A percentile compares a stretch with the other conserved stretches of the same genome.
These are phyloP conservation scores for Pseudotulostoma volvatum DNA, from an alignment of 495 filamentous ascomycete species.

Conservation along the genomic window DNA sequence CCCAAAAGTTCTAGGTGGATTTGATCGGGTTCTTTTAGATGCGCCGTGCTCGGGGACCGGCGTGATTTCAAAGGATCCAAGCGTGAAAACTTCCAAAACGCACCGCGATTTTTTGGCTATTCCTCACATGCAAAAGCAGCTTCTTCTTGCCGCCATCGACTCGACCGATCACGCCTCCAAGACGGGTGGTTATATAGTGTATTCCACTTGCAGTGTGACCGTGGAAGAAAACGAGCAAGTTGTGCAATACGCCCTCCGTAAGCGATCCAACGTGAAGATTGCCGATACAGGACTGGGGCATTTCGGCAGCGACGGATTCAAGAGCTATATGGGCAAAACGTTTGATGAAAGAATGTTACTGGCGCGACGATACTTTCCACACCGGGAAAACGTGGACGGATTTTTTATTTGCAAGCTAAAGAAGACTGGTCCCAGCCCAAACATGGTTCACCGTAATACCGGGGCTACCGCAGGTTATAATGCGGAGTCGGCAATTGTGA, in stretches of 20 bases:
- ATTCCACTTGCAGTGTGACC: slow-evolving; percentile 83
- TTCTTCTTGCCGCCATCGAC: slow-evolving; percentile 86
- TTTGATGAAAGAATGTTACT: slow-evolving; percentile 75
- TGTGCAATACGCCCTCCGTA: slow-evolving; percentile 78
- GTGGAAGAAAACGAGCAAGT: slow-evolving; percentile 90
- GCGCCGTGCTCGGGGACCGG: slow-evolving; percentile 70
- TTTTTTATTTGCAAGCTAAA: slow-evolving; percentile 98
- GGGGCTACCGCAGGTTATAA: slow-evolving; percentile 10
- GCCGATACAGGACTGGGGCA: slow-evolving; percentile 75
- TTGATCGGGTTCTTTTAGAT: slow-evolving; percentile 70
- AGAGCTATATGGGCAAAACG: slow-evolving; percentile 67
- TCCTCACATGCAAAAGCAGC: slow-evolving; percentile 85
- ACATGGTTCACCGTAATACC: slow-evolving; percentile 13
- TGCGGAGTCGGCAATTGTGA: slow-evolving; percentile 10
- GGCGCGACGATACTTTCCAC: slow-evolving; percentile 82
- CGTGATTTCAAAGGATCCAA: slow-evolving; percentile 89
- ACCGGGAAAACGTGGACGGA: slow-evolving; percentile 90
- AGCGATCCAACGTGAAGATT: slow-evolving; percentile 82
- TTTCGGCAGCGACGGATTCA: slow-evolving; percentile 90
- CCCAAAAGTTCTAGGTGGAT: slow-evolving; percentile 84
- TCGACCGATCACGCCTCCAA: slow-evolving; percentile 71
- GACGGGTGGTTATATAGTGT: slow-evolving; percentile 87
- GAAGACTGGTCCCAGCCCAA: slow-evolving; percentile 62
- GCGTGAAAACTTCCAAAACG: slow-evolving; percentile 93
- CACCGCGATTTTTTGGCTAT: slow-evolving; percentile 82